A percentile compares a stretch with the other conserved stretches of the same genome.
These are phyloP conservation scores for Boletus vinaceobasis DNA, from an alignment of 768 basidiomycete genomes.

Conservation along the genomic window DNA sequence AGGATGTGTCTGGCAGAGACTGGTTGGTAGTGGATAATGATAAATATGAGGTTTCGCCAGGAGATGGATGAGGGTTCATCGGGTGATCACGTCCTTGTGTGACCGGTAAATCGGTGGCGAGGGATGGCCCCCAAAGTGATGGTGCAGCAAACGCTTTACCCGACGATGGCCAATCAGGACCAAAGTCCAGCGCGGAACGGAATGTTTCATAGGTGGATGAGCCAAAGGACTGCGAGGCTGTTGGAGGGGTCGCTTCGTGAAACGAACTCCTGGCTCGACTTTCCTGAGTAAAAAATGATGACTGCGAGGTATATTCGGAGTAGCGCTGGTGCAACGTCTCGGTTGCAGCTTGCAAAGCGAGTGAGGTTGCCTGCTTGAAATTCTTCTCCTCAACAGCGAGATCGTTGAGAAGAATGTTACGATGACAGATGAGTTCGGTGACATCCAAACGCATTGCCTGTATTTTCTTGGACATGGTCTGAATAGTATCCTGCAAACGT, in stretches of 20 bases:
- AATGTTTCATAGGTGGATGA: conserved; percentile 57
- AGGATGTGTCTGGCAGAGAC: conserved; percentile 19
- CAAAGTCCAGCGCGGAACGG: conserved; percentile 63
- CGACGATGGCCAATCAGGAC: conserved; percentile 45
- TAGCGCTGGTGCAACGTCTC: conserved; percentile 53
- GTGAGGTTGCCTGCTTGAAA: conserved; percentile 60
- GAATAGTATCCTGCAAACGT: conserved; percentile 59
- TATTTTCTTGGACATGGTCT: conserved; percentile 61
- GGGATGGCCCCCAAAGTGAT: conserved; percentile 32
- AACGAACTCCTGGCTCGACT: conserved; percentile 9
- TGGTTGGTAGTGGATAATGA: conserved; percentile 18
- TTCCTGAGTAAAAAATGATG: conserved; percentile 37
- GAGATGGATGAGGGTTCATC: conserved; percentile 29
- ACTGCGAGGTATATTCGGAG: conserved; percentile 27
- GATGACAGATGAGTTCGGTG: conserved; percentile 70
- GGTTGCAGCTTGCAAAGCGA: conserved; percentile 73
- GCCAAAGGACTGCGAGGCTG: conserved; percentile 33
- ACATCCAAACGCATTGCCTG: conserved; percentile 68
- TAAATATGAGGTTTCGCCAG: conserved; percentile 25
- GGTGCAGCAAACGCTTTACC: conserved; percentile 35
- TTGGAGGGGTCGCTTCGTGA: conserved; percentile 10
- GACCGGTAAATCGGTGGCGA: conserved; percentile 37
- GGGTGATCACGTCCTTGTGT: conserved; percentile 29
- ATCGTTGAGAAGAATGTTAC: conserved; percentile 70
- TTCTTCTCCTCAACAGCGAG: conserved; percentile 66